Percentiles rank a stretch among this genome's conserved stretches.
These are phyloP conservation scores for Kingdonia uniflora DNA, from an alignment of 164 flowering plant genomes.

Conservation along the genomic window DNA sequence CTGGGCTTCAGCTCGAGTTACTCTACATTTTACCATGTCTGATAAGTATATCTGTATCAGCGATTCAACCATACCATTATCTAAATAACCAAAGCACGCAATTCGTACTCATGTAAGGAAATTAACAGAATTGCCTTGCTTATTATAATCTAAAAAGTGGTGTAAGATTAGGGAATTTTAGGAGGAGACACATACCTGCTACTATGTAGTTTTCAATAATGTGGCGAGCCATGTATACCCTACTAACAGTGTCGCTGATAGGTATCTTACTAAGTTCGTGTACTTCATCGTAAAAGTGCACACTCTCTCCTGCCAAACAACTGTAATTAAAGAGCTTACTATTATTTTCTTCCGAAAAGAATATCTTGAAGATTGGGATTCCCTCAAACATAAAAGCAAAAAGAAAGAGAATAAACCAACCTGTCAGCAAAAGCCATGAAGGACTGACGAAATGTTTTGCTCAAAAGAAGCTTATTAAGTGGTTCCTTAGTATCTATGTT, in stretches of 20 bases:
- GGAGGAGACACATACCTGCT: conserved; percentile 33
- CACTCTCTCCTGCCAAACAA: conserved; percentile 88
- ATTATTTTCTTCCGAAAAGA: neutral
- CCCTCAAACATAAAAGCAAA: neutral
- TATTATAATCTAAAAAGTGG: too few relatives aligned
- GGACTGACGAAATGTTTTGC: conserved; percentile 65
- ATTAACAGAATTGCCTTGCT: too few relatives aligned
- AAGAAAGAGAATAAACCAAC: conserved; percentile 16
- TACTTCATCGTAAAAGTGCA: conserved; percentile 73
- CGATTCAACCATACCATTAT: too few relatives aligned
- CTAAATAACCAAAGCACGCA: too few relatives aligned
- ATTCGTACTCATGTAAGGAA: too few relatives aligned
- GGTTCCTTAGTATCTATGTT: conserved; percentile 52
- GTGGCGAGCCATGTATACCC: conserved; percentile 86
- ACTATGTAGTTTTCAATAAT: conserved; percentile 62
- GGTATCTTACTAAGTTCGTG: conserved; percentile 60
- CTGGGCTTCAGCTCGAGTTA: too few relatives aligned
- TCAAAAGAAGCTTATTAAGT: conserved; percentile 63
- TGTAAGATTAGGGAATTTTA: neutral
- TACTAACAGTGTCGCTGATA: conserved; percentile 44
- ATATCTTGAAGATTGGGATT: neutral
- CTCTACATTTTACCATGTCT: too few relatives aligned
- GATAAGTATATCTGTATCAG: too few relatives aligned
- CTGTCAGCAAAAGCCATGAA: conserved; percentile 89
- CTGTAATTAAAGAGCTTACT: conserved; percentile 23